phyloP scores from a whole-genome alignment of 2,329 filamentous ascomycete genomes.

The Aureobasidium vineae region DNA sequence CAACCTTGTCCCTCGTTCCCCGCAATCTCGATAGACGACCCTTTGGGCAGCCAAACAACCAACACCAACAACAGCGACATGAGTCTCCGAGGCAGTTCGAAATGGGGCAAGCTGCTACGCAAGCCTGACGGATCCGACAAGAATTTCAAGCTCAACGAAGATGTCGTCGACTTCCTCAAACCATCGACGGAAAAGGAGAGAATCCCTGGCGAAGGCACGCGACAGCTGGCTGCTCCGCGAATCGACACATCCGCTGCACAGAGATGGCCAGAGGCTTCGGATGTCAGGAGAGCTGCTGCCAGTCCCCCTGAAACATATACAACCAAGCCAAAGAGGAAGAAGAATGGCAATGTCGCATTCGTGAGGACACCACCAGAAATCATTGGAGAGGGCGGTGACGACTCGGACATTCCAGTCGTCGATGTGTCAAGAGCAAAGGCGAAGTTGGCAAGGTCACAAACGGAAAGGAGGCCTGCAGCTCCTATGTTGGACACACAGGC shows the following conservation, averaged over 20 bases:
- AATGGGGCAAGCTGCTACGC: constrained; percentile 30
- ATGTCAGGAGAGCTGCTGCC: constrained; percentile 37
- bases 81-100: constrained; percentile 24
- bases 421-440: constrained; percentile 65
- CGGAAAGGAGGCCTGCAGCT: constrained; percentile 33
- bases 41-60: not conserved
- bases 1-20: constrained; percentile 14
- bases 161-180: constrained; percentile 59
- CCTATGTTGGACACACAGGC: constrained; percentile 5
- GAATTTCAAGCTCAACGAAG: constrained; percentile 41
- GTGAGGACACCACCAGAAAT: constrained; percentile 69
- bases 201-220: constrained; percentile 30
- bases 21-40: constrained; percentile 8
- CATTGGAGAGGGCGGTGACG: constrained; percentile 90
- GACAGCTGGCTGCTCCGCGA: constrained; percentile 40
- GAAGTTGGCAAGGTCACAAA: constrained; percentile 33
- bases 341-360: constrained; percentile 73
- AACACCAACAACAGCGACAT: constrained; percentile 12
- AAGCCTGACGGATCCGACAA: constrained; percentile 32
- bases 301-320: constrained; percentile 20
- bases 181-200: constrained; percentile 49
- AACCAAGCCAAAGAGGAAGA: constrained; percentile 51
- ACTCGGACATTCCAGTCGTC: constrained; percentile 68
- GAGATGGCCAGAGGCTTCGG: constrained; percentile 52
- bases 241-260: constrained; percentile 53